These are phyloP conservation scores for Pinus albicaulis DNA, from an alignment of 75 land plant genomes.

Conservation along the genomic window DNA sequence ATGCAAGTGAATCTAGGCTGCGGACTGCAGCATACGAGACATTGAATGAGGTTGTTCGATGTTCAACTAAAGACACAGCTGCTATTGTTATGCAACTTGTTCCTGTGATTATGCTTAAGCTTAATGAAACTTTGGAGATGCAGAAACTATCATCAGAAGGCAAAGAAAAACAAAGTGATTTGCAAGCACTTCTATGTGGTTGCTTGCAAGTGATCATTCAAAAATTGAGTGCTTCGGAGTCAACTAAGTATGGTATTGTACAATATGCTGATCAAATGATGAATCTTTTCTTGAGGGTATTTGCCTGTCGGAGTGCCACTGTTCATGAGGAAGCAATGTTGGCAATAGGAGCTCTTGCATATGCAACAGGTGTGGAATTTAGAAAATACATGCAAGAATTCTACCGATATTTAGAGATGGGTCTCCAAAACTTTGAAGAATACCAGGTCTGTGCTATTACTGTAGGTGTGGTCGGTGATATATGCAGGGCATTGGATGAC, in stretches of 20 bases:
- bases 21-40: slow-evolving; percentile 78
- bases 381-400: slow-evolving; percentile 74
- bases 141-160: slow-evolving; percentile 57
- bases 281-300: slow-evolving; percentile 56
- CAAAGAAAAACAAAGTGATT: slow-evolving; percentile 61
- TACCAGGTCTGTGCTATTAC: slow-evolving; percentile 77
- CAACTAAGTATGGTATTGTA: slow-evolving; percentile 40
- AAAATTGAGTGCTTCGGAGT: slow-evolving; percentile 45
- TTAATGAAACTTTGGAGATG: slow-evolving; percentile 45
- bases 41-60: slow-evolving; percentile 61
- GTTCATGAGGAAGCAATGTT: slow-evolving; percentile 86
- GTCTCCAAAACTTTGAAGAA: slow-evolving; percentile 76
- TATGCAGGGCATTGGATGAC: slow-evolving; percentile 54
- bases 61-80: slow-evolving; percentile 45
- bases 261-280: slow-evolving; percentile 70
- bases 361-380: slow-evolving; percentile 62
- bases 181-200: slow-evolving; percentile 74
- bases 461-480: slow-evolving; percentile 78
- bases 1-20: slow-evolving; percentile 49
- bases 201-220: slow-evolving; percentile 72
- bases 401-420: slow-evolving; percentile 67
- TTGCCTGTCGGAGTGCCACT: slow-evolving; percentile 70
- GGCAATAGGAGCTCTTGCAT: slow-evolving; percentile 80
- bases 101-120: slow-evolving; percentile 52
- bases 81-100: slow-evolving; percentile 44